Percentiles rank a stretch among this genome's conserved stretches.
These are phyloP conservation scores for Orychophragmus violaceus DNA, from an alignment of 345 rosid species.

Conservation along the genomic window DNA sequence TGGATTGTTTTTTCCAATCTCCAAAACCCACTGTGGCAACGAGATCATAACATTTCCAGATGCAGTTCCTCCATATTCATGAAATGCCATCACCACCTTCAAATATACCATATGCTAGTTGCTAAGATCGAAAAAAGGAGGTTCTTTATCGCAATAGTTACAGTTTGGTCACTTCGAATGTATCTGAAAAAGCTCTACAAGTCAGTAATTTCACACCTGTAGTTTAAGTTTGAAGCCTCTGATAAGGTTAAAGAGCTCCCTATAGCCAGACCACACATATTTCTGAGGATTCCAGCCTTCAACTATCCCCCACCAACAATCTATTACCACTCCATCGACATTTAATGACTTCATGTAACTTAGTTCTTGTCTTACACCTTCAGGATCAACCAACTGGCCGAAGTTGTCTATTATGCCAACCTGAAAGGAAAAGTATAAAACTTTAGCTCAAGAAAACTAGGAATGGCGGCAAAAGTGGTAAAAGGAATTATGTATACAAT, in stretches of 20 bases:
- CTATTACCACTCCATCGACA: conserved; percentile 73
- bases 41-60: conserved; percentile 47
- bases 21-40: conserved; percentile 94
- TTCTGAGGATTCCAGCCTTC: conserved; percentile 95
- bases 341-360: conserved; percentile 66
- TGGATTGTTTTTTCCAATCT: conserved; percentile 80
- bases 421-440: conserved; percentile 37
- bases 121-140: background rate
- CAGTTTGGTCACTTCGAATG: background rate
- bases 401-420: conserved; percentile 60
- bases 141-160: background rate
- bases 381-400: conserved; percentile 74
- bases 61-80: conserved; percentile 69
- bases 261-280: conserved; percentile 90
- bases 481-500: background rate
- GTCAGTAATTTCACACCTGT: conserved; percentile 43
- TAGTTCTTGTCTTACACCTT: conserved; percentile 63
- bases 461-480: background rate
- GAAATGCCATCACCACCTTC: conserved; percentile 96
- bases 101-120: conserved; percentile 22
- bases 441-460: conserved; percentile 9
- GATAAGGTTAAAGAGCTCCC: conserved; percentile 67
- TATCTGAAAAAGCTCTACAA: background rate
- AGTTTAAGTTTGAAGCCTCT: conserved; percentile 75
- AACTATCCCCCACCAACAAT: conserved; percentile 98